Evolutionary conservation across 1,139 yeast genomes (phyloP), one percentile per base, ranked within the genome.

Genomic region (Yamadazyma blattariae): DNA sequence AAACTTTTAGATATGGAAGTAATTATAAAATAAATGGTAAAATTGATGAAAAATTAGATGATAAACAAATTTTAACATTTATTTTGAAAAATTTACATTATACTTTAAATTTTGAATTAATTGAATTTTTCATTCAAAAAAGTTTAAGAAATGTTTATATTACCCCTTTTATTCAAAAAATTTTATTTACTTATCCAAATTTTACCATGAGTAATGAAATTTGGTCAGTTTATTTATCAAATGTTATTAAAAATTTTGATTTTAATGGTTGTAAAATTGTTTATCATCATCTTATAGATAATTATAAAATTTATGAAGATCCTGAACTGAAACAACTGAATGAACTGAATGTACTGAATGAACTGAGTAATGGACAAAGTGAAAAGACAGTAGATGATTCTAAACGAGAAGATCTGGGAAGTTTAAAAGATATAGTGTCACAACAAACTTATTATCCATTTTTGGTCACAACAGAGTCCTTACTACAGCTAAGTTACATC

Each of bases 261-360:
- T 51, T 61, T 29, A 46, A 56, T 11, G 71, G 73, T 0, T 67
- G 71, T 0, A 49, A 54, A 11, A 37, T 67, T 34, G 47, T 67
- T 0, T 68, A 57, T 41, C 72, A 69, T 41, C 61, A 64, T 30
- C 39, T 70, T 10, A 50, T 70, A 5, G 67, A 62, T 35, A 56
- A 59, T 27, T 34, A 47, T 31, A 23, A 27, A 14, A 44, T 46
- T 23, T 58, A 58, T 29, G 45, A 42, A 1, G 48, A 50, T 15
- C 40, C 47, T 3, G 33, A 46, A 24, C 7, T 11, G 11, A 7
- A 11, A 14, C 15, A 24, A 13, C 12, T 24, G 11, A 21, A 21
- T 9, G n/a, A n/a, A n/a, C n/a, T n/a, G n/a, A n/a, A n/a, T n/a
- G n/a, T n/a, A n/a, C n/a, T n/a, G n/a, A n/a, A n/a, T n/a, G n/a